Evolutionary conservation across 2,329 filamentous ascomycete genomes (phyloP).

Genomic region (Chaetomiaceae sp.): DNA sequence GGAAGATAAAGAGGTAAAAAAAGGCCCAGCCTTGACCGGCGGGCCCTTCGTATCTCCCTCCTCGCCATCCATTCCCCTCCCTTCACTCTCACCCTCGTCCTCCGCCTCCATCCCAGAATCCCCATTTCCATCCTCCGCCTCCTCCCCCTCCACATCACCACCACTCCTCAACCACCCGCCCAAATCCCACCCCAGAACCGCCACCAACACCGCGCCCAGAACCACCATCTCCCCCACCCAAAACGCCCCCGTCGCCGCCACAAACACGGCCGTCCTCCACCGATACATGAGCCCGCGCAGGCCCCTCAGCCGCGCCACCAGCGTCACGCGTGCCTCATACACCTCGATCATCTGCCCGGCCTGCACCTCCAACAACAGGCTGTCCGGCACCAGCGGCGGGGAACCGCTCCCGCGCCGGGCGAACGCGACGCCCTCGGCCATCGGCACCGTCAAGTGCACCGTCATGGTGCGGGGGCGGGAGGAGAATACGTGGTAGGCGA

Average conservation of each 20-base stretch:
- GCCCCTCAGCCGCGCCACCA: conserved; percentile 72
- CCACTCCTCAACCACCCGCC: background rate
- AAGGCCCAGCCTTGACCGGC: no score
- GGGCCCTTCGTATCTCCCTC: no score
- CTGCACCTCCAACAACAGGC: conserved; percentile 61
- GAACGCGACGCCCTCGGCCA: conserved; percentile 73
- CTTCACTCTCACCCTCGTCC: background rate
- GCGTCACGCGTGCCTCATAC: conserved; percentile 63
- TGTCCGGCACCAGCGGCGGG: conserved; percentile 40
- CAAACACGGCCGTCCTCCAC: conserved; percentile 65
- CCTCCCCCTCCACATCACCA: conserved; percentile 24
- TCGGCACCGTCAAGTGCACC: conserved; percentile 58
- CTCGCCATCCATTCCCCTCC: background rate
- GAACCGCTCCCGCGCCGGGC: background rate
- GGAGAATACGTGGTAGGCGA: conserved; percentile 67
- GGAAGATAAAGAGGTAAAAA: no score
- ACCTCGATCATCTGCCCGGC: conserved; percentile 68
- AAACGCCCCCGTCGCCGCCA: conserved; percentile 66
- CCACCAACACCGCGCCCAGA: conserved; percentile 57
- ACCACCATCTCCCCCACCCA: conserved; percentile 72
- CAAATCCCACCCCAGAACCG: conserved; percentile 34
- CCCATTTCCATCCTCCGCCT: background rate
- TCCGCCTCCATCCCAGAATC: background rate
- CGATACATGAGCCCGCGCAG: conserved; percentile 84
- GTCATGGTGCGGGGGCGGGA: conserved; percentile 58